Conservation (phyloP, 1,139 yeast genomes). For the Pneumocystis oryctolagi region DNA sequence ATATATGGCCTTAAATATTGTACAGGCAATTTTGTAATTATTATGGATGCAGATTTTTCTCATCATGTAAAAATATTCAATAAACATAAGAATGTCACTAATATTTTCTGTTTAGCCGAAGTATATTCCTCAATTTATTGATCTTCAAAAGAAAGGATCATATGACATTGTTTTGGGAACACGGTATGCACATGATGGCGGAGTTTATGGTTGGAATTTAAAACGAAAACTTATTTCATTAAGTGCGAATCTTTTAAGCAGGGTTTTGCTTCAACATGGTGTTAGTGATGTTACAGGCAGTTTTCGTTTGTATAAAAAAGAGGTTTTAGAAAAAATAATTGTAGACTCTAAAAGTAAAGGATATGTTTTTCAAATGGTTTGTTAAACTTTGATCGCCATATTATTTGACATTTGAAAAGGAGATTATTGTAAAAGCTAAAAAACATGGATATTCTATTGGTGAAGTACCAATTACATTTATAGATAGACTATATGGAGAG, state of each 20-base stretch:
- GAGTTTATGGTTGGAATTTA: slow-evolving; percentile 76
- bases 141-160: slow-evolving; percentile 47
- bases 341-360: slow-evolving; percentile 63
- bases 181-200: slow-evolving; percentile 68
- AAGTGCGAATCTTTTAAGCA: slow-evolving; percentile 69
- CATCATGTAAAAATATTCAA: slow-evolving; percentile 29
- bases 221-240: slow-evolving; percentile 66
- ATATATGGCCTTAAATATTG: slow-evolving; percentile 63
- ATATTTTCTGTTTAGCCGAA: slow-evolving; percentile 34
- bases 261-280: slow-evolving; percentile 54
- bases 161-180: slow-evolving; percentile 78
- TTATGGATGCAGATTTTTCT: slow-evolving; percentile 79
- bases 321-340: slow-evolving; percentile 51
- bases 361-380: slow-evolving; percentile 63
- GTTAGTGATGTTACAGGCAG: slow-evolving; percentile 71
- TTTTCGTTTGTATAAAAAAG: slow-evolving; percentile 61
- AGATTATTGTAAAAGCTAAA: slow-evolving; percentile 75
- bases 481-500: slow-evolving; percentile 69
- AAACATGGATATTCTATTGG: slow-evolving; percentile 56
- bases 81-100: slow-evolving; percentile 17
- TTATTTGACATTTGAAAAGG: slow-evolving; percentile 20
- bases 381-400: neutral
- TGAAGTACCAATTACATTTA: slow-evolving; percentile 68
- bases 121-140: slow-evolving; percentile 62
- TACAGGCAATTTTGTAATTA: slow-evolving; percentile 61